Base-by-base conservation (phyloP, 352 stramenopile species). In the Elongisporangium senticosum region DNA sequence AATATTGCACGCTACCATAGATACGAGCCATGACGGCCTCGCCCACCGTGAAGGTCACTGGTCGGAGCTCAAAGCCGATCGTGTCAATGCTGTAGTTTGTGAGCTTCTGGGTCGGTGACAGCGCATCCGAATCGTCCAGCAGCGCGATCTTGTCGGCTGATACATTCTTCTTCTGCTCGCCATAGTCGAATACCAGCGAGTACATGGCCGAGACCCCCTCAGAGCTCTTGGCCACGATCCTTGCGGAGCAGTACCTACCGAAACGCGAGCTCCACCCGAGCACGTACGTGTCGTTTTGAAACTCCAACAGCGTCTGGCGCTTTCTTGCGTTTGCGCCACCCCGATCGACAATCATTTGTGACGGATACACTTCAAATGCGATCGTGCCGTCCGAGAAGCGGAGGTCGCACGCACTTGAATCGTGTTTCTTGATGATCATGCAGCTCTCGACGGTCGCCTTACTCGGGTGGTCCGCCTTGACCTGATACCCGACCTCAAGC, bases 71-170 rank as follows among this genome's bases (percentile, higher is more conserved):
- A 58, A 89, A 89, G 7, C 82, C 82, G 57, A 89, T 87, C 5
- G 79, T 77, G 60, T 91, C 79, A 53, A 91, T 86, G 53, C 73
- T 86, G 62, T 84, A 88, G 51, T 91, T 91, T 2, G 79, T 91
- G 43, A 91, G 71, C 19, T 76, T 79, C 55, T 91, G 79, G 4
- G 67, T 77, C 24, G 78, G 75, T 22, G 72, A 71, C 3, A 91
- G 67, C 40, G 79, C 82, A 21, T 78, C 68, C 8, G 59, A 52
- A 53, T 86, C 79, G 49, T 87, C 70, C 52, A 91, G 60, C 14
- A 39, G 61, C 14, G 77, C 72, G 53, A 91, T 75, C 40, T 82
- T 80, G 8, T 87, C 76, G 0, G 65, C 37, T 6, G 75, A 64
- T 10, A 91, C 55, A 21, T 83, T 72, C 7, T 71, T 49, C 55